Base-by-base conservation (phyloP, 2,329 filamentous ascomycete genomes). In the Ophiocordyceps sinensis region DNA sequence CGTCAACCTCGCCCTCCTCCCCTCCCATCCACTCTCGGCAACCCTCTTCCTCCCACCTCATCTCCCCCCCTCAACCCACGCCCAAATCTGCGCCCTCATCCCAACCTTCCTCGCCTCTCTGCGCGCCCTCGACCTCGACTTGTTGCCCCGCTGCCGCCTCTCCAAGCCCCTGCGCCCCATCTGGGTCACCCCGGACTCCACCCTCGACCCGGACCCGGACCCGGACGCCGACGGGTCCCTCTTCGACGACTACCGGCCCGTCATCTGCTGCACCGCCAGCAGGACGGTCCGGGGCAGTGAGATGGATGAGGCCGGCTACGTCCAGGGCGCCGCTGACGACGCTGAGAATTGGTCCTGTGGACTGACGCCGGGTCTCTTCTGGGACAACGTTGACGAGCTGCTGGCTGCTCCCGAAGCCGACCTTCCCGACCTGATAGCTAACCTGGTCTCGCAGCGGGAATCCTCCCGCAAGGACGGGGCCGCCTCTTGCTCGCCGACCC, bases 311-410 rank as follows among this genome's bases (percentile, higher is more conserved):
- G 75, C 73, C 0, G 57, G 61, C 4, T 98, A 98, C 55, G 82
- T 98, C 44, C 91, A 96, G 61, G 91, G 91, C 39, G 89, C 89
- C 1, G 91, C 83, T 2, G 91, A 98, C 59, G 91, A 98, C 57
- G 85, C 83, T 12, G 91, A 98, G 66, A 85, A 85, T 50, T 98
- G 91, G 91, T 82, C 87, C 1, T 65, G 74, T 41, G 86, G 85
- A 0, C 71, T 96, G 14, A 91, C 84, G 1, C 77, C 89, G 0
- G 57, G 65, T 0, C 47, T 89, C 0, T 98, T 94, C 61, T 98
- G 91, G 91, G 60, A 60, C 2, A 68, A 94, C 50, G 66, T 64
- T 35, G 64, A 73, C 0, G 32, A 54, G 6, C 64, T 96, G 11
- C 64, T 93, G 17, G 58, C 58, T 0, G 72, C 79, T 0, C 53